These are phyloP conservation scores for Malus asiatica DNA, from an alignment of 306 rosid genomes.

Conservation along the genomic window DNA sequence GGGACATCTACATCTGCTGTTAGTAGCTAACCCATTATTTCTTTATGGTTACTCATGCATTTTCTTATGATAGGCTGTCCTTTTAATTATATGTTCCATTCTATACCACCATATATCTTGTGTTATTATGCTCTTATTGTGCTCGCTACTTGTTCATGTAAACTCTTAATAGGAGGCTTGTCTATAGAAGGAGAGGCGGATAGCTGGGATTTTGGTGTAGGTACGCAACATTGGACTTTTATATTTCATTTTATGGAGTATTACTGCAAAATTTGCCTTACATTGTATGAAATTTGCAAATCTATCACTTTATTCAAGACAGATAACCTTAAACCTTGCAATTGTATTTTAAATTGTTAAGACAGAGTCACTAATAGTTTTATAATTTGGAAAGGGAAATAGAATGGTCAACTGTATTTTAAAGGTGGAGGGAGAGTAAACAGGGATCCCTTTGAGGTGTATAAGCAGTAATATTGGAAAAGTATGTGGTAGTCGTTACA, in stretches of 20 bases:
- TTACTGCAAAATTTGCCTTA: neutral
- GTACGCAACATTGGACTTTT: conserved; percentile 33
- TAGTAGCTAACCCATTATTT: neutral
- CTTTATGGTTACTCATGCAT: neutral
- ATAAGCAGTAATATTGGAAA: no score
- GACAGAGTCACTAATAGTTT: neutral
- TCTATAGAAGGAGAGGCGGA: conserved; percentile 98
- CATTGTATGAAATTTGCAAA: neutral
- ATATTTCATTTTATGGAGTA: neutral
- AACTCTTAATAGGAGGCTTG: conserved; percentile 59
- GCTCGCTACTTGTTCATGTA: conserved; percentile 1
- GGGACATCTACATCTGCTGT: neutral
- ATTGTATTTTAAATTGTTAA: neutral
- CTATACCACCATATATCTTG: neutral
- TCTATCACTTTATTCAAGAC: neutral
- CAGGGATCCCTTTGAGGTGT: neutral
- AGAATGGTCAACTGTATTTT: neutral
- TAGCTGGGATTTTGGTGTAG: conserved; percentile 92
- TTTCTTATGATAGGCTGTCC: neutral
- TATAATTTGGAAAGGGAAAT: neutral
- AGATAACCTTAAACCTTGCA: neutral
- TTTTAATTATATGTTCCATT: neutral
- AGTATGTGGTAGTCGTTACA: no score
- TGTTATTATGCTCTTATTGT: neutral
- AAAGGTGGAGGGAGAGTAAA: neutral